Evolutionary conservation across 306 rosid genomes (phyloP), one percentile per base, ranked within the genome.

Genomic region (Benincasa hispida): DNA sequence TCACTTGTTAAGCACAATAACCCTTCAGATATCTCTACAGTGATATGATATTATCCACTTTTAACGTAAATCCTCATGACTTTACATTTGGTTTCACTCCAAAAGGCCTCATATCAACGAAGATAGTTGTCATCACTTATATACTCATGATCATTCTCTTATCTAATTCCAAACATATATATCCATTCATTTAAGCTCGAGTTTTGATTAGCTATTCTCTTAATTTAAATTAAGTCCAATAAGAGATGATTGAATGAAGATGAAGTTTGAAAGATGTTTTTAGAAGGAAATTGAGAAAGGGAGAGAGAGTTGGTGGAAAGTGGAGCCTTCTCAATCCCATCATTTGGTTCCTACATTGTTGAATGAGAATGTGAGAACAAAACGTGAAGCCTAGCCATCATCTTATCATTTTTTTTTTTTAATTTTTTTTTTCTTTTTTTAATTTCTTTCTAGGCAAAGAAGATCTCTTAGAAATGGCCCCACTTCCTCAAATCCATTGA

Each of bases 361-460:
- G 35, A 68, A 41, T 68, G 22, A 68, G 35, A 42, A 41, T 42
- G 55, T 68, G 74, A 63, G 47, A 68, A 68, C 74, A 68, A 68
- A 68, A 68, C 74, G 74, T 68, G 74, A 68, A 68, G 55, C 35
- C 74, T 41, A 68, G 74, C 74, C 54, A 68, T 72, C 76, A 72
- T 72, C 42, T 18, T 15, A 72, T 53, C 19, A 15, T 2, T 27
- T 27, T 65, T 19, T 17, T 5, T 5, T 6, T 1, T 72, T 69
- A 58, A 50, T 73, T 79, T 66, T 5, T 5, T 5, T 37, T n/a
- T 19, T 66, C 8, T 11, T 10, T 24, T 25, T 47, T 14, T 5
- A 50, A 45, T 45, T 45, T 8, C 8, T 6, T 60, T 62, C 10
- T 32, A 56, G 30, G 14, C 28, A 21, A 28, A 58, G 8, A 58